These are phyloP conservation scores for Ensete glaucum DNA, from an alignment of 176 grass and related monocot species.

Conservation along the genomic window DNA sequence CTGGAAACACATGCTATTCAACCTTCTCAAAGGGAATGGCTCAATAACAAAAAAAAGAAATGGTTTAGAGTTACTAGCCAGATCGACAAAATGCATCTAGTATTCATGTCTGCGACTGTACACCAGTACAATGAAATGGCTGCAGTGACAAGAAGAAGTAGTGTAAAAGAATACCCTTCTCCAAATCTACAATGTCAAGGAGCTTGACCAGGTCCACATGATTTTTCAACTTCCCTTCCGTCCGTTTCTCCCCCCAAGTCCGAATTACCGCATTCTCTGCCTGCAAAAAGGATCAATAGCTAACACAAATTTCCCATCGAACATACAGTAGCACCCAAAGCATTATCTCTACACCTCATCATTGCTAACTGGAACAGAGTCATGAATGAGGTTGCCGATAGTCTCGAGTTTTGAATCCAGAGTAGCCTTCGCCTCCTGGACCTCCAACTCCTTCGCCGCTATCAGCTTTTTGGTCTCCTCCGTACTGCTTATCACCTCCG, in stretches of 20 bases:
- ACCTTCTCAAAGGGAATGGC: no score
- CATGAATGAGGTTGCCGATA: constrained; percentile 82
- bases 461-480: constrained; percentile 61
- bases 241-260: constrained; percentile 57
- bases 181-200: constrained; percentile 64
- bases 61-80: background rate
- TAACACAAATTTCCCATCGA: background rate
- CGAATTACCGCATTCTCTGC: constrained; percentile 65
- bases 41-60: background rate
- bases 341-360: constrained; percentile 31
- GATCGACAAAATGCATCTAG: background rate
- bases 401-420: constrained; percentile 51
- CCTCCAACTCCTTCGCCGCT: constrained; percentile 60
- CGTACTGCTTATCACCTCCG: constrained; percentile 65
- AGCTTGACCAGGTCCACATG: constrained; percentile 81
- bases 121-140: background rate
- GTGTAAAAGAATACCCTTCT: constrained; percentile 50
- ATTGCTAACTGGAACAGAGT: constrained; percentile 51
- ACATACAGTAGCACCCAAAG: background rate
- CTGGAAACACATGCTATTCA: no score
- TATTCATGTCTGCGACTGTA: background rate
- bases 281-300: constrained; percentile 15
- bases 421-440: constrained; percentile 75
- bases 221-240: constrained; percentile 66
- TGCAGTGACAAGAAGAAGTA: background rate